phyloP scores from a whole-genome alignment of 1,284 basidiomycete species.

The Athelia sp. region DNA sequence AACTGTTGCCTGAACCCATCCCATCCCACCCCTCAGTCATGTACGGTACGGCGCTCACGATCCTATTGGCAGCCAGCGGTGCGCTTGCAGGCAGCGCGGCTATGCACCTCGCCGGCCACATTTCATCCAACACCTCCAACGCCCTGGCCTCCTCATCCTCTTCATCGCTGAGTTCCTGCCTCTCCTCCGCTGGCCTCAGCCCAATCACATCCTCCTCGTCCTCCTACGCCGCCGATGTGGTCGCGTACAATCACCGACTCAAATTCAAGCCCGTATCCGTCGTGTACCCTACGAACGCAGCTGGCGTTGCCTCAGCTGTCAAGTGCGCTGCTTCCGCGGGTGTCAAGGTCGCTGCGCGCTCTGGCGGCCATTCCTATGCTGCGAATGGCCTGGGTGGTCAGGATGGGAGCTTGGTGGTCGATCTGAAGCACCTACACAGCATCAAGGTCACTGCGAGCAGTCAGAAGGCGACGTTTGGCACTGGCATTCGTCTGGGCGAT shows the following conservation, averaged over 20 bases:
- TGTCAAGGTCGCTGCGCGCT: neutral
- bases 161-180: neutral
- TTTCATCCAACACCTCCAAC: too few species aligned
- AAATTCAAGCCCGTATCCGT: neutral
- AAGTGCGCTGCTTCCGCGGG: neutral
- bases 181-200: neutral
- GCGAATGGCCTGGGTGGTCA: constrained; percentile 38
- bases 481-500: constrained; percentile 37
- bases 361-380: constrained; percentile 33
- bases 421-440: constrained; percentile 31
- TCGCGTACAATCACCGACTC: neutral
- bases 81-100: too few species aligned
- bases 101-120: too few species aligned
- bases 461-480: constrained; percentile 30
- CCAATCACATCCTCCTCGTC: neutral
- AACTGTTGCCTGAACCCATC: too few species aligned
- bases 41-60: too few species aligned
- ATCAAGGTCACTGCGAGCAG: constrained; percentile 26
- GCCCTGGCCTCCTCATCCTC: neutral
- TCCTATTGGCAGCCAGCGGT: too few species aligned
- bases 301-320: neutral
- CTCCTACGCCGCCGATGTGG: neutral
- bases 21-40: too few species aligned
- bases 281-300: neutral
- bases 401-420: constrained; percentile 34